Evolutionary conservation across 495 filamentous ascomycete species (phyloP).

Genomic region (Endocarpon pusillum): DNA sequence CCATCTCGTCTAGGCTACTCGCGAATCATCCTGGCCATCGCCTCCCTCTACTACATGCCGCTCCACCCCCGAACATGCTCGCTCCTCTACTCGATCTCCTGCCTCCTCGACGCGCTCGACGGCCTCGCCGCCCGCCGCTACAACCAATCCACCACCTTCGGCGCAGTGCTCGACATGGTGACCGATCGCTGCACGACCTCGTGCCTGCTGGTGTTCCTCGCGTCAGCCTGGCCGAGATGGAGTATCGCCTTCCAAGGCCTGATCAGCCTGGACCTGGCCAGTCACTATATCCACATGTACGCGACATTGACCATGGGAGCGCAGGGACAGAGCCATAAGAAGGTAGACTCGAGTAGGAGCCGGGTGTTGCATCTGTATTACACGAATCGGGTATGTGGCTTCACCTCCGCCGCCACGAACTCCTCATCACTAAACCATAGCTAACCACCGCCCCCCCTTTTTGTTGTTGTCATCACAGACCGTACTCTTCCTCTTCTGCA

Average conservation of each 20-base stretch:
- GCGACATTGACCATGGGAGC: conserved; percentile 68
- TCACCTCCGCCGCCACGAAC: no score
- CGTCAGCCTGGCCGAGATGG: conserved; percentile 84
- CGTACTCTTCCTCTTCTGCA: conserved; percentile 82
- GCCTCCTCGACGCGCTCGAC: conserved; percentile 85
- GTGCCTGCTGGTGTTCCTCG: conserved; percentile 83
- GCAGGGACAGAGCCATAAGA: conserved; percentile 72
- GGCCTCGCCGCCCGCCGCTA: conserved; percentile 78
- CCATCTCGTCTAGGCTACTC: conserved; percentile 49
- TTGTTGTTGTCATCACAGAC: conserved; percentile 32
- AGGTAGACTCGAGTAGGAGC: conserved; percentile 47
- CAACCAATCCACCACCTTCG: conserved; percentile 82
- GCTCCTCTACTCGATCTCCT: conserved; percentile 78
- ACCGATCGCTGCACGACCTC: conserved; percentile 90
- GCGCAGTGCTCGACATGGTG: conserved; percentile 94
- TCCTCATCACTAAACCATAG: not conserved
- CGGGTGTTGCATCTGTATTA: conserved; percentile 90
- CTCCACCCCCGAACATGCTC: conserved; percentile 90
- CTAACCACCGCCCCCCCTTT: conserved; percentile 3
- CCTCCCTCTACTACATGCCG: conserved; percentile 96
- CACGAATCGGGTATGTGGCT: conserved; percentile 64
- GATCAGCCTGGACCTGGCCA: conserved; percentile 81
- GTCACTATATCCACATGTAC: conserved; percentile 98
- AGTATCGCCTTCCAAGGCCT: conserved; percentile 81
- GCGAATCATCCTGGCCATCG: conserved; percentile 74